These are phyloP conservation scores for Cadophora luteo-olivacea DNA, from an alignment of 2,329 filamentous ascomycete genomes.

Conservation along the genomic window DNA sequence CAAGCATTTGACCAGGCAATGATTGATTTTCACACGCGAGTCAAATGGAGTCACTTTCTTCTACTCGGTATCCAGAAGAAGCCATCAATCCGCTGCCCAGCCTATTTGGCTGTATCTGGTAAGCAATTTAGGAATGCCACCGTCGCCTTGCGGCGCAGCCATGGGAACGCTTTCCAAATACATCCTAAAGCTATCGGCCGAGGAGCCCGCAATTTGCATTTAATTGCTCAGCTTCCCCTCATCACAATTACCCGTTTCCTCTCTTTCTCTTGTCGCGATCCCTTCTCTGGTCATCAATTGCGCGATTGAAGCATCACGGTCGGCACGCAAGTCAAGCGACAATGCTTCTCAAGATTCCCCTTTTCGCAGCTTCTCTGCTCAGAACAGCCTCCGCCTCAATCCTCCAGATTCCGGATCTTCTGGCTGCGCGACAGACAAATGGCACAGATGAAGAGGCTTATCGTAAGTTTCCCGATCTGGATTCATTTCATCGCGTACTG, in stretches of 20 bases:
- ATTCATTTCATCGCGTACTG: background rate
- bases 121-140: conserved; percentile 19
- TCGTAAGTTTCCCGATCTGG: conserved; percentile 8
- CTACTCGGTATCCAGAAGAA: background rate
- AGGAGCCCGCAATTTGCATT: background rate
- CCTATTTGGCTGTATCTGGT: background rate
- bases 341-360: background rate
- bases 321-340: conserved; percentile 1
- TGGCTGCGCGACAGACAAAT: conserved; percentile 23
- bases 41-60: background rate
- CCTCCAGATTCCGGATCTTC: conserved; percentile 13
- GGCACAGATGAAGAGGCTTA: conserved; percentile 24
- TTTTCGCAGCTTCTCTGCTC: conserved; percentile 11
- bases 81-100: background rate
- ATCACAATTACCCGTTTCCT: background rate
- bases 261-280: background rate
- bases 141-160: conserved; percentile 7
- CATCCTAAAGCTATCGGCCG: background rate
- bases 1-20: background rate
- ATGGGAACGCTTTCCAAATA: conserved; percentile 2
- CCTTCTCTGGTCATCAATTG: background rate
- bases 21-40: background rate
- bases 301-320: background rate
- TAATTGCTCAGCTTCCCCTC: conserved; percentile 5
- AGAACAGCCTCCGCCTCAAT: conserved; percentile 41